Evolutionary conservation across 2,329 filamentous ascomycete genomes (phyloP), one percentile per base, ranked within the genome.

Genomic region (Chrysosporium queenslandicum): DNA sequence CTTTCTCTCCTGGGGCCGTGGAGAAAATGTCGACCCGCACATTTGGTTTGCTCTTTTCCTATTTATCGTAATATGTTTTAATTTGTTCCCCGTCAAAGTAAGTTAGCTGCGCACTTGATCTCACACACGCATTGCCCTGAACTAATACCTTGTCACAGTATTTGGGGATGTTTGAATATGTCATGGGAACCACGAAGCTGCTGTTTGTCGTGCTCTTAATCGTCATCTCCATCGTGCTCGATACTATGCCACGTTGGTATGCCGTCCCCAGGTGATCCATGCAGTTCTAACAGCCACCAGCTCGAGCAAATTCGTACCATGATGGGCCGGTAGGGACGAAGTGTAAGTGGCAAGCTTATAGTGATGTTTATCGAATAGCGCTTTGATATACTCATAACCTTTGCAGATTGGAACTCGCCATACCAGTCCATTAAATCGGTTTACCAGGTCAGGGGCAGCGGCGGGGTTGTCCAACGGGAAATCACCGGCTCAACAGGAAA

Each of bases 171-270:
- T 52, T 68, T 25, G 66, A 69, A 54, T 68, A 66, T 52, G 54
- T 63, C 20, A 63, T 68, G 51, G 67, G 66, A 14, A 59, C 57
- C 30, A 58, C 61, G 41, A 70, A 70, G 55, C 59, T 70, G 42
- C 53, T 61, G 4, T 71, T 71, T 53, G 67, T 73, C 39, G 64
- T 68, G 18, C 59, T 66, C 4, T 49, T 73, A 23, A 72, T 72
- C 50, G 56, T 71, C 7, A 66, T 72, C 61, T 73, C 73, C 55
- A 61, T 72, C 16, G 62, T 70, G 39, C 52, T 73, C 46, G 66
- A 66, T 46, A 61, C 71, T 12, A 55, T 64, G 63, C 62, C 39
- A 64, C 68, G 56, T 62, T 37, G 65, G 66, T 68, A 53, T 14
- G 12, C 18, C 21, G 12, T n/a, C 43, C 23, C 14, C 18, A n/a